Evolutionary conservation across 768 basidiomycete genomes (phyloP), one percentile per base, ranked within the genome.

Genomic region (Pisolithus marmoratus): DNA sequence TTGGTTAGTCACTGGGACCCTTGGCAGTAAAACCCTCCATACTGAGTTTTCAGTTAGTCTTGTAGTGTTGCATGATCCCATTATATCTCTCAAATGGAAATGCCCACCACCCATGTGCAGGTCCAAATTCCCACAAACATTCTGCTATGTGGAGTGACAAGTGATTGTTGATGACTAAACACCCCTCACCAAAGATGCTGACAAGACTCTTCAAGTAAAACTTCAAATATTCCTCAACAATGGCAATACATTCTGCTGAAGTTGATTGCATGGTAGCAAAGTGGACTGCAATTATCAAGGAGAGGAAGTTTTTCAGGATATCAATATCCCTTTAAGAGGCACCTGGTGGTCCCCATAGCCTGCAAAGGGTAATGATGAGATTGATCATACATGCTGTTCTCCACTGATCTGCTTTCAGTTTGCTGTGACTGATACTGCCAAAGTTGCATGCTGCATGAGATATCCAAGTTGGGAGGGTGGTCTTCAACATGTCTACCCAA

Each of bases 131-230:
- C 3, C 52, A 49, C 2, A 78, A 52, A 20, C 62, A 58, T 3
- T 63, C 51, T 0, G 56, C 53, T 23, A 74, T 55, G 56, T 78
- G 76, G 17, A 79, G 56, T 0, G 70, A 52, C 3, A 73, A 44
- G 52, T 77, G 77, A 9, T 77, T 73, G 41, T 74, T 72, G 11
- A 8, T 4, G 9, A 49, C 38, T 6, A 51, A 26, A 17, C 29
- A n/a, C 40, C 36, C 62, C 8, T 8, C 9, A 9, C 9, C 38
- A n/a, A 53, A 48, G 14, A 48, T 17, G 20, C 11, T 15, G 19
- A 12, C 26, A 17, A 31, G 38, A 14, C 5, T 31, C 19, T 26
- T 31, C 34, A 15, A 52, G 11, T 27, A 41, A 15, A 6, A 12
- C 20, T 47, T 36, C 17, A n/a, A 38, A 52, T 27, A 11, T 26